These are phyloP conservation scores for Penicillium sp. DNA, from an alignment of 2,329 filamentous ascomycete species.

Conservation along the genomic window DNA sequence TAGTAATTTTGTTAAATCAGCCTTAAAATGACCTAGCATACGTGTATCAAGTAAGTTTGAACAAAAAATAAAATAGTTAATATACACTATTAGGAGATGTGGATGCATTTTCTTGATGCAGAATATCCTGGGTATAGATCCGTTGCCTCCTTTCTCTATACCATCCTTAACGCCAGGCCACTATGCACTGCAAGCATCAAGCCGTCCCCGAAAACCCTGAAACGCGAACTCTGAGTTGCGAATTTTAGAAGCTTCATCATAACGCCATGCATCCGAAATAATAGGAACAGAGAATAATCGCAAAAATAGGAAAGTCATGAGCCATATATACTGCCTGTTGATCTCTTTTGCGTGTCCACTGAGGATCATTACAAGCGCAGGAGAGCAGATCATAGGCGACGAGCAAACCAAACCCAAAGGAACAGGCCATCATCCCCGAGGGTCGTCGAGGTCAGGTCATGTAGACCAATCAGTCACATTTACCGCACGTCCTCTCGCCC, in stretches of 20 bases:
- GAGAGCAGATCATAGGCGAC: neutral
- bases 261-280: conserved; percentile 2
- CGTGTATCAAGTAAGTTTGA: too few species aligned
- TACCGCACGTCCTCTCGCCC: conserved; percentile 28
- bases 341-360: neutral
- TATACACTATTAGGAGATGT: too few species aligned
- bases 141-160: neutral
- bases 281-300: neutral
- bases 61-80: too few species aligned
- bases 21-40: too few species aligned
- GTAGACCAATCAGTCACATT: neutral
- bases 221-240: neutral
- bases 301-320: neutral
- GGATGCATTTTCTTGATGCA: neutral
- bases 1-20: too few species aligned
- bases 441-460: too few species aligned
- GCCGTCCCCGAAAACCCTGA: neutral
- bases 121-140: neutral
- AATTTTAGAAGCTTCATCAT: neutral
- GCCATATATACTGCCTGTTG: neutral
- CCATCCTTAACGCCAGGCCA: neutral
- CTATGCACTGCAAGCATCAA: neutral
- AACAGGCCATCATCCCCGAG: neutral
- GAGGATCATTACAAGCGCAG: neutral
- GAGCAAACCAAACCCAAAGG: neutral